Conservation (phyloP, 75 land plant species). For the Gnetum montanum region DNA sequence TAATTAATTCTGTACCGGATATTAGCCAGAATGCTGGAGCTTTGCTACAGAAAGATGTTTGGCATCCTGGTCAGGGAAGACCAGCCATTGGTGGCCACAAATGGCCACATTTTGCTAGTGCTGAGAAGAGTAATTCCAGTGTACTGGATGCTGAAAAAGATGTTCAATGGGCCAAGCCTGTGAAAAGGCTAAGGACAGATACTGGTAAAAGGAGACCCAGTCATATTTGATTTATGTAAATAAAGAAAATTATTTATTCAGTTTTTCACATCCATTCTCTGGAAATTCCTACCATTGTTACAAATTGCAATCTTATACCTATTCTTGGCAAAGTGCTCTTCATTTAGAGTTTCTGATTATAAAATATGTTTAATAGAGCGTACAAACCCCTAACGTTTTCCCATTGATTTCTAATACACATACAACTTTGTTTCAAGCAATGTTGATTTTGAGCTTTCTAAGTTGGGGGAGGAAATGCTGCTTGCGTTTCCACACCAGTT, state of each 20-base stretch:
- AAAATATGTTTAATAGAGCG: too few species aligned
- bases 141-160: slow-evolving; percentile 22
- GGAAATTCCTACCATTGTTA: slow-evolving; percentile 5
- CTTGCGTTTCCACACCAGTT: too few species aligned
- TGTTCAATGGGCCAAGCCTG: slow-evolving; percentile 71
- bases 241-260: slow-evolving; percentile 9
- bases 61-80: slow-evolving; percentile 8
- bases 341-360: slow-evolving; percentile 6
- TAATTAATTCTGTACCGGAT: slow-evolving; percentile 20
- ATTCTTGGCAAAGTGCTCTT: slow-evolving; percentile 5
- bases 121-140: slow-evolving; percentile 19
- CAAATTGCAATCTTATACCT: slow-evolving; percentile 1
- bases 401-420: too few species aligned
- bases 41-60: slow-evolving; percentile 9
- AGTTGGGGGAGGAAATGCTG: too few species aligned
- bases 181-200: slow-evolving; percentile 87
- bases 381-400: too few species aligned
- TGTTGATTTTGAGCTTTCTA: too few species aligned
- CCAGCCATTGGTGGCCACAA: slow-evolving; percentile 14
- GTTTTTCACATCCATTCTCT: slow-evolving; percentile 2
- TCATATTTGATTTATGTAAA: slow-evolving; percentile 49
- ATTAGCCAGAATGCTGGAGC: slow-evolving; percentile 14
- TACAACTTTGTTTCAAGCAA: too few species aligned
- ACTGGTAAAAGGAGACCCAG: slow-evolving; percentile 93
- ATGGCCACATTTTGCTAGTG: slow-evolving; percentile 27